Base-by-base conservation (phyloP, 176 grass and related monocot species). In the Saccharum officinarum region DNA sequence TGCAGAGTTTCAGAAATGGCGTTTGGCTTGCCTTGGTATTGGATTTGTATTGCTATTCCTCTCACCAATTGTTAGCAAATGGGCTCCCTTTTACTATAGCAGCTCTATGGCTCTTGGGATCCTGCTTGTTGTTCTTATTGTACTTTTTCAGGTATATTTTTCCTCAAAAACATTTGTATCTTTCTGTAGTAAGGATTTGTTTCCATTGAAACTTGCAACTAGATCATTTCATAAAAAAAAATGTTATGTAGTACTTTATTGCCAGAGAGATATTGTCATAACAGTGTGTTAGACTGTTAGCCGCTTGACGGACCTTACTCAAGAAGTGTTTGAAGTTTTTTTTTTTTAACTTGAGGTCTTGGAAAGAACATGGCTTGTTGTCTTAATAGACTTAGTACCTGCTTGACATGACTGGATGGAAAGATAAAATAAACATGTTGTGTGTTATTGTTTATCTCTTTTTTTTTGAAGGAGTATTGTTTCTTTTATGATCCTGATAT, bases 101-200 rank as follows among this genome's bases (percentile, higher is more conserved):
- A 99, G 93, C 64, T 99, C 93, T 80, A 99, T 99, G 97, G 92
- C 86, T 47, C 83, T 99, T 64, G 97, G 93, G 30, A 79, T 99
- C 77, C 37, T 96, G 8, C 93, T 96, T 65, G 90, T 99, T 89
- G 81, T 99, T 61, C 88, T 99, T 73, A 90, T 99, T 36, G 67
- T 99, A 30, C 87, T 96, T 75, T 99, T 94, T 87, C 97, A 99
- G 97, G 97, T 98, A 87, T 65, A 36, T 22, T 40, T 34, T 41
- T 73, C 82, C 44, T 57, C 54, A 73, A 71, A 77, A 36, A 55
- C n/a, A 37, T 64, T 55, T 39, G 18, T 71, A 67, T 78, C 16
- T 83, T 72, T 46, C 6, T 63, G 20, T 62, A 46, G 7, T 5
- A 26, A 64, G 10, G 23, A 14, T 67, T 49, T 37, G 47, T 65